phyloP scores from a whole-genome alignment of 306 rosid genomes.

The Rosa lucieae region DNA sequence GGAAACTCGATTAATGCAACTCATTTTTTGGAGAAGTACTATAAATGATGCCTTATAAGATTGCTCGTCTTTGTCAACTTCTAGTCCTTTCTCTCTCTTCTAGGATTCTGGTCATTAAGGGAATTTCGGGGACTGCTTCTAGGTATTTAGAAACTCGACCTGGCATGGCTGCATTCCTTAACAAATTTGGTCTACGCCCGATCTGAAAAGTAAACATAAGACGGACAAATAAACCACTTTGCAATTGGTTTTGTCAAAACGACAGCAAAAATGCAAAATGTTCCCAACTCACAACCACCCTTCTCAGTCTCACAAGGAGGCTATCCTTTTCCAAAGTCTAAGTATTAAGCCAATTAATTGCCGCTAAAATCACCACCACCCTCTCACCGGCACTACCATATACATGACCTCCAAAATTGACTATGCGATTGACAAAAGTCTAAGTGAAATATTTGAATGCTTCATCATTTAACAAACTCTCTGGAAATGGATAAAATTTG shows the following conservation, averaged over 20 bases:
- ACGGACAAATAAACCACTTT: neutral
- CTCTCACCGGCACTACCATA: neutral
- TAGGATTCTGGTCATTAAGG: neutral
- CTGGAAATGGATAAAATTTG: too few species aligned
- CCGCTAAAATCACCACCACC: neutral
- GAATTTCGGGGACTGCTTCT: conserved; percentile 1
- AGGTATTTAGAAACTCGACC: neutral
- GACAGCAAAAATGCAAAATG: neutral
- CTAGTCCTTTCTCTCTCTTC: neutral
- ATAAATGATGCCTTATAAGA: neutral
- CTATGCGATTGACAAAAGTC: too few species aligned
- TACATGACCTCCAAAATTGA: neutral
- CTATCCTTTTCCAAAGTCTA: too few species aligned
- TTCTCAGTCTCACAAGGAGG: neutral
- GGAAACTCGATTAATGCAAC: neutral
- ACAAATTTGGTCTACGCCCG: neutral
- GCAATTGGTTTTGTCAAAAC: neutral
- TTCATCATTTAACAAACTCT: neutral
- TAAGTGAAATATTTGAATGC: too few species aligned
- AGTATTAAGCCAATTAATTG: too few species aligned
- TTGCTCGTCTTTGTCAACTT: neutral
- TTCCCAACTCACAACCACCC: neutral
- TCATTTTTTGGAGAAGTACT: too few species aligned
- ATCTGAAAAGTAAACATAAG: conserved; percentile 1
- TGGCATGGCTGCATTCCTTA: neutral